A percentile compares a stretch with the other conserved stretches of the same genome.
Evolutionary conservation across 2,329 filamentous ascomycete species (phyloP).

Genomic region (Verticillium tricorpus): DNA sequence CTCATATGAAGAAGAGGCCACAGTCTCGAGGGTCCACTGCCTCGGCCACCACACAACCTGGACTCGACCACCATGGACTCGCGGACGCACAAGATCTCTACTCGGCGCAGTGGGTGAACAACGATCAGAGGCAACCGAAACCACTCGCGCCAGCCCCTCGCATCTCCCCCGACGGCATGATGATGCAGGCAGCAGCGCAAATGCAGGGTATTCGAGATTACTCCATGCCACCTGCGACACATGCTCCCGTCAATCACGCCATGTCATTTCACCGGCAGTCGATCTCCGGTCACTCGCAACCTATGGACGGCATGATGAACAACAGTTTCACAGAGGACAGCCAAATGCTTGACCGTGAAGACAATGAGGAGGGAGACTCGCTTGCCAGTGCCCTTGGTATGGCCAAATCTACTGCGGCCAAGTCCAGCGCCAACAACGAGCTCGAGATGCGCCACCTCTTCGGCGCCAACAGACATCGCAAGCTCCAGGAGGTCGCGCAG

Average conservation of each 20-base stretch:
- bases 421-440: conserved; percentile 74
- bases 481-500: conserved; percentile 65
- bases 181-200: conserved; percentile 50
- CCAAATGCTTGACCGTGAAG: conserved; percentile 57
- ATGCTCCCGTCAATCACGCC: conserved; percentile 22
- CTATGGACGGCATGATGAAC: conserved; percentile 48
- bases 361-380: conserved; percentile 53
- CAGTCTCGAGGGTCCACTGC: conserved; percentile 53
- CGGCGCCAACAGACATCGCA: conserved; percentile 61
- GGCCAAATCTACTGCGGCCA: conserved; percentile 52
- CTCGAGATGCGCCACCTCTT: conserved; percentile 75
- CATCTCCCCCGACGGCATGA: conserved; percentile 55
- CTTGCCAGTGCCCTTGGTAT: conserved; percentile 34
- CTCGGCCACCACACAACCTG: conserved; percentile 48
- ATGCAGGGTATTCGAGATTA: conserved; percentile 47
- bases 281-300: conserved; percentile 45
- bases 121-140: conserved; percentile 37
- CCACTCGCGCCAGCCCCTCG: conserved; percentile 37
- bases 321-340: conserved; percentile 56
- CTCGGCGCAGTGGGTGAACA: conserved; percentile 44
- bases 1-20: conserved; percentile 41
- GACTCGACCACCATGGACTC: conserved; percentile 43
- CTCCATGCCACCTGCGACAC: conserved; percentile 41
- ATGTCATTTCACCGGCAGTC: conserved; percentile 28
- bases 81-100: conserved; percentile 40